These are phyloP conservation scores for Capillidium rhysosporum DNA, from an alignment of 371 early-diverging fungal genomes.

Conservation along the genomic window DNA sequence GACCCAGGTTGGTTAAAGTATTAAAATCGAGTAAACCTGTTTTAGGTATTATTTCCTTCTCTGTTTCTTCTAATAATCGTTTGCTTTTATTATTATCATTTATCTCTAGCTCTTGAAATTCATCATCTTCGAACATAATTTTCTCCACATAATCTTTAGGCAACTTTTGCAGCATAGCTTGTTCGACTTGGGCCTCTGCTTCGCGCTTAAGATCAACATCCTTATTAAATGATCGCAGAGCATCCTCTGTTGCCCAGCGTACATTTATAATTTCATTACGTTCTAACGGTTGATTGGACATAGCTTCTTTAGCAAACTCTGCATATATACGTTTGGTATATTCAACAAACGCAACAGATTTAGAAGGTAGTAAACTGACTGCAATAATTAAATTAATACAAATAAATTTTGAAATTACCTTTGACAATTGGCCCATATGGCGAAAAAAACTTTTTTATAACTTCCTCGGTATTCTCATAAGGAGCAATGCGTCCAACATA, in stretches of 20 bases:
- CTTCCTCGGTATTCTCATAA: conserved; percentile 30
- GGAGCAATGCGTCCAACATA: conserved; percentile 53
- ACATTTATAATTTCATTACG: conserved; percentile 19
- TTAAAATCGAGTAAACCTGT: not conserved
- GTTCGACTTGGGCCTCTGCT: conserved; percentile 20
- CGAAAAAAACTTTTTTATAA: conserved; percentile 45
- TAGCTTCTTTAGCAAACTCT: conserved; percentile 80
- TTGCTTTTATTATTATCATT: not conserved
- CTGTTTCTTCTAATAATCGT: not conserved
- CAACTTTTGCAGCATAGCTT: conserved; percentile 35
- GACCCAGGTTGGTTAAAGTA: not conserved
- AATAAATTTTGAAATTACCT: conserved; percentile 18
- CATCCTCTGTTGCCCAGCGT: conserved; percentile 69
- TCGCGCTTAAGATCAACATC: conserved; percentile 23
- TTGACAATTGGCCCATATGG: conserved; percentile 59
- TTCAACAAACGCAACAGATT: conserved; percentile 64
- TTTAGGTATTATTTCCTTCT: not conserved
- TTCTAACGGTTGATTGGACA: conserved; percentile 64
- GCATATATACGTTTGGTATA: conserved; percentile 46
- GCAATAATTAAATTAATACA: not conserved
- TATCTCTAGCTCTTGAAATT: conserved; percentile 10
- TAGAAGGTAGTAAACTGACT: conserved; percentile 33
- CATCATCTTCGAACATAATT: conserved; percentile 2
- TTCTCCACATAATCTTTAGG: conserved; percentile 13
- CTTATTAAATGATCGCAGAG: conserved; percentile 25